Base-by-base conservation (phyloP, 192 early-diverging fungal species). In the Neocallimastix lanati region DNA sequence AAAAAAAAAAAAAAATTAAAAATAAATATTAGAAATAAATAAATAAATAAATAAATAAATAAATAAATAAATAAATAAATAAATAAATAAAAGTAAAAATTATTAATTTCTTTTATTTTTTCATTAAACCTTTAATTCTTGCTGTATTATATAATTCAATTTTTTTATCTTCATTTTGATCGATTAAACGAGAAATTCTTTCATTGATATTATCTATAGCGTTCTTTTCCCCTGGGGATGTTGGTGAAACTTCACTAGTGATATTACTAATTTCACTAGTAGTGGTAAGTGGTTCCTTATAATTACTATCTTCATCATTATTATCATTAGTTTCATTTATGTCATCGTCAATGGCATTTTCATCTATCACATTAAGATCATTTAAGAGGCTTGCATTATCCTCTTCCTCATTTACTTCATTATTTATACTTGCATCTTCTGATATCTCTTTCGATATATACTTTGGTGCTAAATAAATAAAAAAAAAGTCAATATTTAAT, bases 81-180 rank as follows among this genome's bases (percentile, higher is more conserved):
- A n/a, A n/a, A n/a, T n/a, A n/a, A n/a, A n/a, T n/a, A n/a, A n/a
- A n/a, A n/a, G n/a, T n/a, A n/a, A n/a, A n/a, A n/a, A n/a, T n/a
- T n/a, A n/a, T n/a, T n/a, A n/a, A n/a, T n/a, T n/a, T n/a, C n/a
- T n/a, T n/a, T n/a, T n/a, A n/a, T n/a, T n/a, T n/a, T n/a, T n/a
- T n/a, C 11, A 33, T 6, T 33, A 6, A n/a, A 67, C 50, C 50
- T n/a, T 67, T 82, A 21, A 93, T 85, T 40, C 88, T 85, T 29
- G 89, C 91, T 78, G 88, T 84, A 83, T 93, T 93, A 79, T 89
- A 90, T 28, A 88, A 88, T 58, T 93, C 92, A 21, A 93, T 81
- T 0, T 93, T 90, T 67, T 85, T 85, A 84, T 93, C 92, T 2
- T 87, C 88, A n/a, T 33, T 33, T 33, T 83, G 84, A 77, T 93